Conservation (phyloP, 2,329 filamentous ascomycete species). For the Fusarium sp. region DNA sequence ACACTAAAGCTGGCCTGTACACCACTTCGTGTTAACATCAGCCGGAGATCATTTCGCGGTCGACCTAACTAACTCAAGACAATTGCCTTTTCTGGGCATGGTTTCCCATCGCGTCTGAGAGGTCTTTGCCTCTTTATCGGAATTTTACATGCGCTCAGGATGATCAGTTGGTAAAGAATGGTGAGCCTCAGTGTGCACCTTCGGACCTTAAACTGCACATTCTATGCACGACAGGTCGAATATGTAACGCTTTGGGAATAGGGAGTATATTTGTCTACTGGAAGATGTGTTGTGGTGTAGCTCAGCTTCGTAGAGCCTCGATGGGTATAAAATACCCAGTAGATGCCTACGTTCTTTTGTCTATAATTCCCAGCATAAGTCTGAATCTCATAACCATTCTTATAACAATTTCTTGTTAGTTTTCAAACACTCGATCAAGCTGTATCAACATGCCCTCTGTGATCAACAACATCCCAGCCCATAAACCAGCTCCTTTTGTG, state of each 20-base stretch:
- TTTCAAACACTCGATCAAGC: too few species aligned
- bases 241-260: background rate
- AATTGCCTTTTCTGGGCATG: background rate
- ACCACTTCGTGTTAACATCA: background rate
- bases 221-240: background rate
- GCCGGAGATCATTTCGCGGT: background rate
- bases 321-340: background rate
- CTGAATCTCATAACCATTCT: too few species aligned
- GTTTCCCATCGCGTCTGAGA: background rate
- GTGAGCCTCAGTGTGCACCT: background rate
- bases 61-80: background rate
- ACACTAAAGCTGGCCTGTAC: background rate
- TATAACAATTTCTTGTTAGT: too few species aligned
- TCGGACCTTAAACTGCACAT: background rate
- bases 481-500: background rate
- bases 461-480: background rate
- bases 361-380: background rate
- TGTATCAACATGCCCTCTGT: background rate
- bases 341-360: background rate
- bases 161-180: background rate
- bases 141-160: background rate
- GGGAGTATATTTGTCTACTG: background rate
- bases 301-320: background rate
- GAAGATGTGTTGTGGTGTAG: background rate
- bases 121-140: background rate